Conservation (phyloP, 495 filamentous ascomycete genomes). For the Aspergillus diversus region DNA sequence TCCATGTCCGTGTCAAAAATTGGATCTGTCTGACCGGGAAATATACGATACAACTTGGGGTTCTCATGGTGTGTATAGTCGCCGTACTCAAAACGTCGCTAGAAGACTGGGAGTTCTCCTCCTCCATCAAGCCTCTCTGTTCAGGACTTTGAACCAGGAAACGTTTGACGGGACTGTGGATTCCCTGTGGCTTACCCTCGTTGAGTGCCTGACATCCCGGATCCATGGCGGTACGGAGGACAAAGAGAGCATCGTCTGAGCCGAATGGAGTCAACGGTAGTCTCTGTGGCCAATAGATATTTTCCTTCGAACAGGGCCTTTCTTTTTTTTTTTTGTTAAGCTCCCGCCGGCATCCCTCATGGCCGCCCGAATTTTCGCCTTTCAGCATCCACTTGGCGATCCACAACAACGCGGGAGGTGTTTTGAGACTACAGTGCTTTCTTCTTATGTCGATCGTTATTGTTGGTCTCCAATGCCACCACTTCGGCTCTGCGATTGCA, state of each 20-base stretch:
- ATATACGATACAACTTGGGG: too few relatives aligned
- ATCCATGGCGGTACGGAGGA: too few relatives aligned
- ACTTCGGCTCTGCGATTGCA: not conserved
- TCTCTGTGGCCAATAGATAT: not conserved
- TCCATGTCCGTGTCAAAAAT: not conserved
- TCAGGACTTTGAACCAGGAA: too few relatives aligned
- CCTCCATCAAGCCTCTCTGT: too few relatives aligned
- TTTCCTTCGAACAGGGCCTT: not conserved
- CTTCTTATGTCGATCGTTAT: conserved; percentile 2
- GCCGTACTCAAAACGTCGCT: too few relatives aligned
- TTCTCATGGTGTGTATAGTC: not conserved
- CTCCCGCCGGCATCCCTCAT: not conserved
- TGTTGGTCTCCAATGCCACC: not conserved
- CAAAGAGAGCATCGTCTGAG: not conserved
- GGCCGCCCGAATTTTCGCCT: not conserved
- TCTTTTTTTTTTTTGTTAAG: not conserved
- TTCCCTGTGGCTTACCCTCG: too few relatives aligned
- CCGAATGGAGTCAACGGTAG: not conserved
- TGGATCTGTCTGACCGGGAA: too few relatives aligned
- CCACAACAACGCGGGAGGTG: not conserved
- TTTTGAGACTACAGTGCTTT: not conserved
- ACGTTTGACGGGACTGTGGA: too few relatives aligned
- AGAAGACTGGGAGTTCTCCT: too few relatives aligned
- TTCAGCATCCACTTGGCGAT: not conserved
- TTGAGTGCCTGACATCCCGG: too few relatives aligned